These are phyloP conservation scores for Calonectria pauciramosa DNA, from an alignment of 2,329 filamentous ascomycete species.

Conservation along the genomic window DNA sequence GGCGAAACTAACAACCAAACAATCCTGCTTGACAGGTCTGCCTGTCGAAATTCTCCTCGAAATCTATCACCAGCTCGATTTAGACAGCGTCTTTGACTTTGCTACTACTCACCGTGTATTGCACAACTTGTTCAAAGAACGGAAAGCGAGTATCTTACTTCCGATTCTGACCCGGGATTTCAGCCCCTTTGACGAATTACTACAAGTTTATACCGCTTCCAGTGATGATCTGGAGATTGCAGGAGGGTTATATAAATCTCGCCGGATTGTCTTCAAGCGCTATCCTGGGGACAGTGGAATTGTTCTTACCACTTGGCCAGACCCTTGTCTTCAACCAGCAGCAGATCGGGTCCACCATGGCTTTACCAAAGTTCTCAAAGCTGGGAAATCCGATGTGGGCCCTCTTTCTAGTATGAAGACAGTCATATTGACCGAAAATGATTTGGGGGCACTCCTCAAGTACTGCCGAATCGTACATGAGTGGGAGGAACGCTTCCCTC, in stretches of 20 bases:
- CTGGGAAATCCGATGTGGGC: slow-evolving; percentile 32
- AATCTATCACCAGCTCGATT: slow-evolving; percentile 61
- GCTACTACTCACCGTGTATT: slow-evolving; percentile 55
- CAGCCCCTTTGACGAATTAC: slow-evolving; percentile 60
- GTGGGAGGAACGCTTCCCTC: slow-evolving; percentile 58
- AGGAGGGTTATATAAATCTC: slow-evolving; percentile 54
- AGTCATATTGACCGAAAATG: slow-evolving; percentile 49
- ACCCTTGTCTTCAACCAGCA: slow-evolving; percentile 18
- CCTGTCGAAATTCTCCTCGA: slow-evolving; percentile 64
- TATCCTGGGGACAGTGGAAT: slow-evolving; percentile 50
- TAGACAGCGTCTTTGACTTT: slow-evolving; percentile 56
- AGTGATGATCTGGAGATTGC: slow-evolving; percentile 50
- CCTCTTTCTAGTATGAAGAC: slow-evolving; percentile 32
- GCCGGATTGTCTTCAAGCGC: slow-evolving; percentile 55
- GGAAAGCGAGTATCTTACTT: slow-evolving; percentile 59
- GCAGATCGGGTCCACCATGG: slow-evolving; percentile 8
- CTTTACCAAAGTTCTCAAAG: slow-evolving; percentile 42
- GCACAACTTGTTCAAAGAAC: slow-evolving; percentile 55
- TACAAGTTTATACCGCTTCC: slow-evolving; percentile 62
- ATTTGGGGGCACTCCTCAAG: slow-evolving; percentile 51
- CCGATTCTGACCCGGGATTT: slow-evolving; percentile 58
- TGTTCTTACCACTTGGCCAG: slow-evolving; percentile 38
- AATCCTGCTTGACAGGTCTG: slow-evolving; percentile 46
- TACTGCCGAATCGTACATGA: slow-evolving; percentile 53
- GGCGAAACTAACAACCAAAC: slow-evolving; percentile 30